Evolutionary conservation across 2,329 filamentous ascomycete species (phyloP), one percentile per base, ranked within the genome.

Genomic region (Hortaea sp.): DNA sequence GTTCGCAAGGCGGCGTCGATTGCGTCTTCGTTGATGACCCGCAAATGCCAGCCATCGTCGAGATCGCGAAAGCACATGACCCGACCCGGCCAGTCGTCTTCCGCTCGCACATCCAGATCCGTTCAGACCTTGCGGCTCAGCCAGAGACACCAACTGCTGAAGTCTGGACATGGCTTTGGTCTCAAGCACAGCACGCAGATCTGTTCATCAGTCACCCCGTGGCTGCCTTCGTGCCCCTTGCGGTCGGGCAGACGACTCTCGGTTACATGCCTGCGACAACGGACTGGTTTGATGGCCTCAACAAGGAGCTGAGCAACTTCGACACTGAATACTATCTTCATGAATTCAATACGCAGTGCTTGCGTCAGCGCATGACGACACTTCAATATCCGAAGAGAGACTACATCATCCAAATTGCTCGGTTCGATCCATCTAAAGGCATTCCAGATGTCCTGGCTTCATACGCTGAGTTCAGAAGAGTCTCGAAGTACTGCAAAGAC

Each of bases 131-230:
- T 9, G 75, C 77, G 42, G 47, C 51, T 5, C 68, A 75, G 41
- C 63, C 75, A 1, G 80, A 76, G 1, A 80, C 78, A 2, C 81
- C 85, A 0, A 84, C 88, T 54, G 76, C 76, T 4, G 81, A 86
- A 51, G 79, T 84, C 9, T 92, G 86, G 85, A 69, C 76, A 29
- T 88, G 81, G 68, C 68, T 92, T 6, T 90, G 84, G 84, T 69
- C 77, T 42, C 77, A 79, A 51, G 84, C 88, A 56, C 74, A 83
- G 58, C 65, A 75, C 1, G 80, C 83, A 7, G 85, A 92, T 63
- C 69, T 88, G 61, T 92, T 89, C 65, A 83, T 92, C 64, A 87
- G 83, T 56, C 86, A 92, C 55, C 86, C 87, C 0, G 84, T 92
- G 44, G 78, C 77, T 38, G 72, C 75, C 27, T 92, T 90, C 54